Evolutionary conservation across 257 asterid species (phyloP).

Genomic region (Cynanchum wilfordii): DNA sequence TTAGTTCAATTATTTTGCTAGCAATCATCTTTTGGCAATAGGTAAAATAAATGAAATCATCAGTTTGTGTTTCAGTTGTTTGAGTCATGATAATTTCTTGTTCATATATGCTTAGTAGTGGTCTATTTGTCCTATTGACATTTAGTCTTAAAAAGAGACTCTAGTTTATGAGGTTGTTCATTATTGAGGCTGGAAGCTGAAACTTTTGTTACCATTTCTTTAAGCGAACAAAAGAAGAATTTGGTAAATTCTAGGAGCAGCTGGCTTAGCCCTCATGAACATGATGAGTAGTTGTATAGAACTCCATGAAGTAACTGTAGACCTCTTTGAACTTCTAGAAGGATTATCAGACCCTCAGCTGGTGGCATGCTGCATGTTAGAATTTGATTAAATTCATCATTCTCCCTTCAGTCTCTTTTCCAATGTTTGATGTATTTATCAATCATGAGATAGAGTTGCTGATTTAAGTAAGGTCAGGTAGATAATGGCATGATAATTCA

Average conservation of each 20-base stretch:
- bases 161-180: neutral
- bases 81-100: neutral
- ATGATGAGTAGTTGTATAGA: neutral
- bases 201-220: neutral
- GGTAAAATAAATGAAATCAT: neutral
- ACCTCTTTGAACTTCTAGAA: neutral
- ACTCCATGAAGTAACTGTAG: too few species aligned
- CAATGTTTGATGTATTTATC: neutral
- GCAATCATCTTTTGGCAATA: neutral
- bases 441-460: neutral
- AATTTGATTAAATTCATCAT: neutral
- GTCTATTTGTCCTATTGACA: neutral
- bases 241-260: neutral
- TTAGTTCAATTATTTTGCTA: neutral
- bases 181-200: neutral
- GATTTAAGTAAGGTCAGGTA: neutral
- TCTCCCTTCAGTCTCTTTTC: neutral
- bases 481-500: neutral
- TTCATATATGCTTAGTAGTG: neutral
- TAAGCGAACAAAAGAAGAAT: neutral
- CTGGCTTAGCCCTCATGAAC: neutral
- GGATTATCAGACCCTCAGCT: neutral
- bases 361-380: neutral
- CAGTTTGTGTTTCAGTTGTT: neutral
- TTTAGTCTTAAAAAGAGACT: neutral